Percentiles rank a stretch among this genome's conserved stretches.
phyloP scores from a whole-genome alignment of 768 basidiomycete species.

The Agrocybe pediades region DNA sequence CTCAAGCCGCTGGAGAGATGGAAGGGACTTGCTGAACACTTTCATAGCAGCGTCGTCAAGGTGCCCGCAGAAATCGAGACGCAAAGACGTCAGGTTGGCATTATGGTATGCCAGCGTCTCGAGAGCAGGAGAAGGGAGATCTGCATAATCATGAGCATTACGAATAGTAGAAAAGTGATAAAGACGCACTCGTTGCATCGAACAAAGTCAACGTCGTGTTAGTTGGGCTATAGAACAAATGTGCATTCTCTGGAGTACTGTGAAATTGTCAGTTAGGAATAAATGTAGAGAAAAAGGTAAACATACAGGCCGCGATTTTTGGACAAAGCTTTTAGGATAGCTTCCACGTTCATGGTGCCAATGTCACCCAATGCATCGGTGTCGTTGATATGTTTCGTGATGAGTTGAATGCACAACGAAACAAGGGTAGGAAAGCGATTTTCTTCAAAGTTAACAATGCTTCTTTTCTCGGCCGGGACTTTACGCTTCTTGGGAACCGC shows the following conservation, averaged over 20 bases:
- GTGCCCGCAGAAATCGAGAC: constrained; percentile 86
- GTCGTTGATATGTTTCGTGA: constrained; percentile 85
- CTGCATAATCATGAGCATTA: constrained; percentile 35
- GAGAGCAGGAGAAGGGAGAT: constrained; percentile 68
- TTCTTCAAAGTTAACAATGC: constrained; percentile 69
- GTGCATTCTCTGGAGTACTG: constrained; percentile 79
- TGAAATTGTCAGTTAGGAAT: background rate
- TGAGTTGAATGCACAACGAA: constrained; percentile 83
- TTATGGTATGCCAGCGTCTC: constrained; percentile 77
- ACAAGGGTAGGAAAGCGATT: constrained; percentile 71
- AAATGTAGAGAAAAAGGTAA: constrained; percentile 3
- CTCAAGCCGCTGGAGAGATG: constrained; percentile 67
- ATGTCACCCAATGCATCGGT: constrained; percentile 90
- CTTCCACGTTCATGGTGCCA: constrained; percentile 80
- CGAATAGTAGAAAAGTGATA: background rate
- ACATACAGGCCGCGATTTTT: constrained; percentile 82
- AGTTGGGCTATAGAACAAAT: constrained; percentile 78
- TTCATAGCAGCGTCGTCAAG: constrained; percentile 64
- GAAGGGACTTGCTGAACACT: constrained; percentile 64
- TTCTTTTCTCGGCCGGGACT: constrained; percentile 64
- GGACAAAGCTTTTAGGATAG: constrained; percentile 79
- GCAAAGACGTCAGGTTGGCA: constrained; percentile 76
- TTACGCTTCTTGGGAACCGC: constrained; percentile 62
- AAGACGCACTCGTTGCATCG: constrained; percentile 81
- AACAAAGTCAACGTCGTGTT: constrained; percentile 75